Base-by-base conservation (phyloP, 2,329 filamentous ascomycete species). In the Pezicula rhizophila region DNA sequence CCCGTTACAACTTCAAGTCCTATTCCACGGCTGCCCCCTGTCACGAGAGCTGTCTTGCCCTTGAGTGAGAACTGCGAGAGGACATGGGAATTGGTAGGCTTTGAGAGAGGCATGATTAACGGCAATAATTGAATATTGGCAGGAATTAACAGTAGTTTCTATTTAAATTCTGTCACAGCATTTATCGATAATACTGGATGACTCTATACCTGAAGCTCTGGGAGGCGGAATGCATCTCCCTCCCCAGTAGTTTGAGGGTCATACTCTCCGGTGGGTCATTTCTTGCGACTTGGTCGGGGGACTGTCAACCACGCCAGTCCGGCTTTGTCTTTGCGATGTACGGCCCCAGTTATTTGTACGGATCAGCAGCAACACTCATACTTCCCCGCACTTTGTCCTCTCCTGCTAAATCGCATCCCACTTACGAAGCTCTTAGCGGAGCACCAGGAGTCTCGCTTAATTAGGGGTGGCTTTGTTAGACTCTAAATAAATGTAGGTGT, bases 1-100 rank as follows among this genome's bases (percentile, higher is more conserved):
- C 67, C 70, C 25, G 65, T 55, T 1, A 68, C 70, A 50, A 72
- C 70, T 17, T 68, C 65, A 2, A 72, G 64, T 5, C 72, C 72
- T 44, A 68, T 70, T 7, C 72, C 72, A 25, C 69, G 61, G 4
- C 69, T 66, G n/a, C 70, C 72, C 10, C 72, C 72, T 2, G 72
- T 74, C 3, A 75, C 66, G 17, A 72, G 57, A 11, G 70, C 70
- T 5, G 66, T 71, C 42, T 70, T 68, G 15, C 70, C 70, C 49
- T 67, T 61, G 26, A 62, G 58, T 37, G 56, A 50, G 48, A 61
- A 64, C 39, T 51, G 48, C 7, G 51, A 64, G 69, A 44, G 38
- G 28, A 52, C 46, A 31, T 31, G 42, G 15, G 48, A 39, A 23
- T 42, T 42, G n/a, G 23, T 20, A 37, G 46, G 46, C 46, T 47